Evolutionary conservation across 331 rosid species (phyloP).

Genomic region (Telfairia occidentalis): DNA sequence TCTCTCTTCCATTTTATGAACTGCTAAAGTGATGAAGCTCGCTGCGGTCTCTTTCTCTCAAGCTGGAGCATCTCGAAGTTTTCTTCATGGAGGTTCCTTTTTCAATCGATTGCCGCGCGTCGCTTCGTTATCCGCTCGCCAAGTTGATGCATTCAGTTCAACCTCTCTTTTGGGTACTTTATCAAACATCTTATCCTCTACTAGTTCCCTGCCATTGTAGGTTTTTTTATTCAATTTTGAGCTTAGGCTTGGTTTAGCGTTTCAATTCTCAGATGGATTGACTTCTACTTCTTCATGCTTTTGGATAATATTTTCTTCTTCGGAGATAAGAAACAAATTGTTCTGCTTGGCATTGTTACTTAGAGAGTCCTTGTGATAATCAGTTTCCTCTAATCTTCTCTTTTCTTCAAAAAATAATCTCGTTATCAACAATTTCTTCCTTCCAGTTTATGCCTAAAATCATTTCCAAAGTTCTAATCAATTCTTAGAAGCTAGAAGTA

Average conservation of each 20-base stretch:
- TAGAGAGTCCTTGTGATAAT: not conserved
- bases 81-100: not conserved
- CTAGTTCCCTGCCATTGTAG: not conserved
- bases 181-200: not conserved
- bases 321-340: not conserved
- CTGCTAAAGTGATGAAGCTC: not conserved
- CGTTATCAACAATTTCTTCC: not conserved
- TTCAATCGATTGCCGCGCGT: not conserved
- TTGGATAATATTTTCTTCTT: not conserved
- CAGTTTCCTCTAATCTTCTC: not conserved
- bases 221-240: not conserved
- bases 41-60: constrained; percentile 4
- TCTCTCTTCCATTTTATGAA: not conserved
- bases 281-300: not conserved
- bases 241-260: not conserved
- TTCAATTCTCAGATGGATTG: not conserved
- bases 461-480: not conserved
- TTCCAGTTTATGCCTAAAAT: not conserved
- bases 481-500: too few relatives aligned
- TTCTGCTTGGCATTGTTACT: not conserved
- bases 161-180: not conserved
- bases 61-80: not conserved
- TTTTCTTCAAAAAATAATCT: not conserved
- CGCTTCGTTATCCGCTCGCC: not conserved
- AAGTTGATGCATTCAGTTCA: not conserved